A percentile compares a stretch with the other conserved stretches of the same genome.
Conservation (phyloP, 495 filamentous ascomycete genomes). For the Elasticomyces elasticus region DNA sequence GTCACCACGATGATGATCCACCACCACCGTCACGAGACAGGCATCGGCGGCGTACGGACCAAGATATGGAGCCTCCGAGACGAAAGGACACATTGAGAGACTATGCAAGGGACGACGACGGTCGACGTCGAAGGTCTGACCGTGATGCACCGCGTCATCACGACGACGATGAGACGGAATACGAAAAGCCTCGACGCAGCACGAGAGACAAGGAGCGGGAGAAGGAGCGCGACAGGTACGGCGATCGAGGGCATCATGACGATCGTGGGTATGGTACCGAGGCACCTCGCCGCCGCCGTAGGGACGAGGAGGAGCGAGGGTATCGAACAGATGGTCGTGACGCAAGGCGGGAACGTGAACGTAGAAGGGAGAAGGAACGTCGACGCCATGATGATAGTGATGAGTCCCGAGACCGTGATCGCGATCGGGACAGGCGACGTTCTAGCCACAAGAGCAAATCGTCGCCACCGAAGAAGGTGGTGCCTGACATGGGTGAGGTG, state of each 20-base stretch:
- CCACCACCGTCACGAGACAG: constrained; percentile 6
- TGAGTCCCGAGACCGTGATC: background rate
- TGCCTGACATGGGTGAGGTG: constrained; percentile 2
- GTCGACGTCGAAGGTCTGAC: background rate
- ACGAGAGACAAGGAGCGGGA: background rate
- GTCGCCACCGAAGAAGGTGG: background rate
- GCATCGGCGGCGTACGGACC: background rate
- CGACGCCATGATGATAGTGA: constrained; percentile 6
- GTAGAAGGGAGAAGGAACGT: constrained; percentile 8
- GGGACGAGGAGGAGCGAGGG: background rate
- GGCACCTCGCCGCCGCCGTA: background rate
- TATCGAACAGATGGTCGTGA: background rate
- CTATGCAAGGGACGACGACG: constrained; percentile 9
- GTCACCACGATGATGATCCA: background rate
- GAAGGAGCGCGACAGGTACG: background rate
- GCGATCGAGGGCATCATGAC: constrained; percentile 11
- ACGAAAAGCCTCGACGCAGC: background rate
- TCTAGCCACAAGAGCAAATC: background rate
- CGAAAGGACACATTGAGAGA: constrained; percentile 6
- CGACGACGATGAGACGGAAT: constrained; percentile 9
- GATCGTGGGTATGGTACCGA: constrained; percentile 8
- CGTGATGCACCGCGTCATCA: background rate
- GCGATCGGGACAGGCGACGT: background rate
- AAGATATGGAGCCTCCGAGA: constrained; percentile 5
- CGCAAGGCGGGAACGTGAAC: background rate